These are phyloP conservation scores for Brasilioporus rufonigricans DNA, from an alignment of 768 basidiomycete genomes.

Conservation along the genomic window DNA sequence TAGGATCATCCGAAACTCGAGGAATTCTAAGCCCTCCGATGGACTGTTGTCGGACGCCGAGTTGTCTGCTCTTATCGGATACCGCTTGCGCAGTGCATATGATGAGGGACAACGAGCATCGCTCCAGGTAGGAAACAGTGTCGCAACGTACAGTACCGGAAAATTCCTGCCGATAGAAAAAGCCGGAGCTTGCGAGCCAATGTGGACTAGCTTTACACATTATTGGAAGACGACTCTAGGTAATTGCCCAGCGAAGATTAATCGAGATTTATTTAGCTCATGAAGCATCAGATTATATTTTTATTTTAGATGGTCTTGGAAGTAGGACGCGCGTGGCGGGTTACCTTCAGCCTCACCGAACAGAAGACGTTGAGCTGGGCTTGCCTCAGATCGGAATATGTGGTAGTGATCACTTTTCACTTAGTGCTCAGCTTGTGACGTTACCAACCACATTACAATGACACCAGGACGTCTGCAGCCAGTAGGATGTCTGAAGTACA, in stretches of 20 bases:
- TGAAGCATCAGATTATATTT: conserved; percentile 75
- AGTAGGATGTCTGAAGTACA: conserved; percentile 14
- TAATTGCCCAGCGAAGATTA: conserved; percentile 28
- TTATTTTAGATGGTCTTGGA: conserved; percentile 53
- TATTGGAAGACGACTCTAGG: conserved; percentile 84
- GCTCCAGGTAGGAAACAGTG: conserved; percentile 11
- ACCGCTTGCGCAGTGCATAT: conserved; percentile 63
- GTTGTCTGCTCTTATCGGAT: conserved; percentile 43
- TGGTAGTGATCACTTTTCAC: conserved; percentile 84
- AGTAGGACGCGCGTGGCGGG: conserved; percentile 40
- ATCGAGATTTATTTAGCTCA: conserved; percentile 6
- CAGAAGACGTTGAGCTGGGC: conserved; percentile 61
- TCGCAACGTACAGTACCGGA: conserved; percentile 53
- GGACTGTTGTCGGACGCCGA: conserved; percentile 65
- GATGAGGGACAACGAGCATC: conserved; percentile 45
- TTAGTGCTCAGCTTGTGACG: conserved; percentile 59
- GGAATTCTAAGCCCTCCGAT: conserved; percentile 55
- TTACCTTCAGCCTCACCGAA: conserved; percentile 60
- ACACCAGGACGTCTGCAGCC: conserved; percentile 2
- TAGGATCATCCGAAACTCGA: conserved; percentile 69
- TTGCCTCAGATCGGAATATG: conserved; percentile 78
- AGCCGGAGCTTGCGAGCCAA: conserved; percentile 67
- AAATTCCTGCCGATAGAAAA: conserved; percentile 37
- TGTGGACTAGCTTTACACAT: conserved; percentile 87
- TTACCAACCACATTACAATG: conserved; percentile 8